A percentile compares a stretch with the other conserved stretches of the same genome.
phyloP scores from a whole-genome alignment of 2,329 filamentous ascomycete genomes.

The Alternaria ethzedia region DNA sequence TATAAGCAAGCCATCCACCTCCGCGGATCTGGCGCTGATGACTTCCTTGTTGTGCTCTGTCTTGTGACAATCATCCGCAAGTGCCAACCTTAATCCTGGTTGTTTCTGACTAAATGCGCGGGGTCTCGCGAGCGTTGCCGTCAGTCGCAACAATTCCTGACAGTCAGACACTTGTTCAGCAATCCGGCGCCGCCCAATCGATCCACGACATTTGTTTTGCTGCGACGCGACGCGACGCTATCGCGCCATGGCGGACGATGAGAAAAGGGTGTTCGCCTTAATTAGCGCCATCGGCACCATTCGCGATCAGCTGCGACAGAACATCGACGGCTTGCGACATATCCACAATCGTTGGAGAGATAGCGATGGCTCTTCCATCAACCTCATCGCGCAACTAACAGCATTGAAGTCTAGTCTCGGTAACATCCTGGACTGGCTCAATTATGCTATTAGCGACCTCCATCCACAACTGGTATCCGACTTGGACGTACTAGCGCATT shows the following conservation, averaged over 20 bases:
- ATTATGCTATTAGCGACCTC: slow-evolving; percentile 41
- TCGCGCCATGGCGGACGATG: slow-evolving; percentile 26
- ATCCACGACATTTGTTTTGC: slow-evolving; percentile 2
- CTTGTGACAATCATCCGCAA: slow-evolving; percentile 8
- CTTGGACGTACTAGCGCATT: slow-evolving; percentile 41
- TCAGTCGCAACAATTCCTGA: slow-evolving; percentile 3
- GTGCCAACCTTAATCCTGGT: slow-evolving; percentile 18
- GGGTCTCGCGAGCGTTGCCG: slow-evolving; percentile 5
- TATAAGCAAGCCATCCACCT: slow-evolving; percentile 1
- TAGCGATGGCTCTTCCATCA: slow-evolving; percentile 39
- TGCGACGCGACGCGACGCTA: slow-evolving; percentile 30
- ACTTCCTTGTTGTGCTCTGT: not conserved
- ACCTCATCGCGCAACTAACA: slow-evolving; percentile 45
- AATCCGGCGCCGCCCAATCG: slow-evolving; percentile 5
- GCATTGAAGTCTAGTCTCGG: slow-evolving; percentile 42
- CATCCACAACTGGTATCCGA: slow-evolving; percentile 45
- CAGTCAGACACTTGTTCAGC: slow-evolving; percentile 1
- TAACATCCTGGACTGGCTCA: slow-evolving; percentile 46
- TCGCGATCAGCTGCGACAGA: slow-evolving; percentile 40
- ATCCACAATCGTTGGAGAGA: slow-evolving; percentile 46
- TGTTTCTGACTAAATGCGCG: not conserved
- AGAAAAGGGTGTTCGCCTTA: slow-evolving; percentile 39
- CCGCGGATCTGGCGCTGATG: slow-evolving; percentile 8
- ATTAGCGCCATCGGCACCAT: slow-evolving; percentile 36
- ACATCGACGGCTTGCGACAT: slow-evolving; percentile 41